Base-by-base conservation (phyloP, 148 eudicot species). In the Amaranthus hypochondriacus region DNA sequence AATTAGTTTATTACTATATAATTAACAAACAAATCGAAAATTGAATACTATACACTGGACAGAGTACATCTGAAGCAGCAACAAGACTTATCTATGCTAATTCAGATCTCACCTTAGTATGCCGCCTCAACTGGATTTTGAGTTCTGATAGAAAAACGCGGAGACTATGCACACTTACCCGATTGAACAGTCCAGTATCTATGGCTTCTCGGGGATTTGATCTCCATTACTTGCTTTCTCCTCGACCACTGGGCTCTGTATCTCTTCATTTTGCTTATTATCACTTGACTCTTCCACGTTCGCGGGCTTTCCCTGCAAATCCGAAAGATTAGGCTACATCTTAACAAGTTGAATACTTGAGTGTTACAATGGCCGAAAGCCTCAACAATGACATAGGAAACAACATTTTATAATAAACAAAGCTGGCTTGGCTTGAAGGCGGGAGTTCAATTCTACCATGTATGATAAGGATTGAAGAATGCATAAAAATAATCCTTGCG, bases 221-320 rank as follows among this genome's bases (percentile, higher is more conserved):
- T 73, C 77, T 47, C 74, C 85, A n/a, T 77, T 83, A 44, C 74
- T 76, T 50, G 83, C 86, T 73, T 72, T 77, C 70, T 76, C 75
- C 56, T 78, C 60, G 6, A 77, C 60, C 46, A 53, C 77, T 55
- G 68, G 76, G 74, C 74, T 86, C 39, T 28, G 39, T 28, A 28
- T 28, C 39, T 79, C 86, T 48, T 61, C 78, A 10, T 73, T 21
- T 56, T 76, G 74, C 65, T 84, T 85, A 56, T 52, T 76, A 43
- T 82, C 88, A 61, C 62, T 79, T 9, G 77, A 66, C 78, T 88
- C 90, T 66, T 87, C 87, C 3, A 65, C 42, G 53, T 18, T 78
- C 4, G 54, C 48, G 7, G 83, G 75, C 66, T 84, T 85, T 62
- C 78, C 90, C 96, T 90, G 82, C 66, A 57, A 49, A 72, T 71